Base-by-base conservation (phyloP, 2,329 filamentous ascomycete species). In the Gnomoniopsis smithogilvyi region DNA sequence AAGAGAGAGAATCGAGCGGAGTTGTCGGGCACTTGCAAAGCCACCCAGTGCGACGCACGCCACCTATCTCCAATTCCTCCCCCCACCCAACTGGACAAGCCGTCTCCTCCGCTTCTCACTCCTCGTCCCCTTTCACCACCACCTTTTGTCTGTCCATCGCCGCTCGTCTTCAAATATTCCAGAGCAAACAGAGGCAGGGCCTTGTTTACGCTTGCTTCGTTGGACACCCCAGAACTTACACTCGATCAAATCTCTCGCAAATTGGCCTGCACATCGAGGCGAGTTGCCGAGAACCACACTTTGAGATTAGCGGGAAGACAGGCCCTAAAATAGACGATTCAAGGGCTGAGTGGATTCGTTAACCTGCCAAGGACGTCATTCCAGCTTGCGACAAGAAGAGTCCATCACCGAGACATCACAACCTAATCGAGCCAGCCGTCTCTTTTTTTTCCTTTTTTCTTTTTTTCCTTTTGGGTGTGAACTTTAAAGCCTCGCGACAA, bases 401-500 rank as follows among this genome's bases (percentile, higher is more conserved):
- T 15, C 36, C 45, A 24, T 24, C 19, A 47, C 45, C 45, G 45
- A 47, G 45, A 47, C 45, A 47, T 24, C 24, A 24, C 45, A 47
- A 3, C 45, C 47, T 33, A 15, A 33, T 50, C 26, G 6, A 50
- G 47, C 22, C 7, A 15, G 10, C 47, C 45, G 14, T 30, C 22
- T 21, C n/a, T 50, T 47, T 3, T 26, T 50, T 34, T 24, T 15
- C 4, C 17, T n/a, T 49, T 26, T 30, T 7, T 10, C 15, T 17
- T 43, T 30, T 21, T 12, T 21, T 6, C 17, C 54, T 49, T 17
- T 21, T 33, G 7, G 51, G 49, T 22, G 43, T 34, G 34, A 14
- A 36, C 12, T 46, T 22, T 6, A 19, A 47, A 12, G 33, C 51
- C 22, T 43, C 33, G 65, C 47, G n/a, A 75, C 54, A 66, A 87